phyloP scores from a whole-genome alignment of 768 basidiomycete species.

The Mycena capillaripes region DNA sequence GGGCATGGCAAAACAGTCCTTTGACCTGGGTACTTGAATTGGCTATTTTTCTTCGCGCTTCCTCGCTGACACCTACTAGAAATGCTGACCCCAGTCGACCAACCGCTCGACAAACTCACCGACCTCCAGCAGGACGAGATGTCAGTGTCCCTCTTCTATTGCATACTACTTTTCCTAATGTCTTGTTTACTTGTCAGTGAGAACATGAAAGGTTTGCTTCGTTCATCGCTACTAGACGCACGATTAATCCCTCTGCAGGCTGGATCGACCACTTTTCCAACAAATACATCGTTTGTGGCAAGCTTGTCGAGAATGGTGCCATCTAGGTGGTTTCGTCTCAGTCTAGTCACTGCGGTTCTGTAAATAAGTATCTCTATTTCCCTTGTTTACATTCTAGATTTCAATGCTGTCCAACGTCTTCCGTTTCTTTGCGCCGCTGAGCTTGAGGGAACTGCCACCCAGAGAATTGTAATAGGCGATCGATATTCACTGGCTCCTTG shows the following conservation, averaged over 20 bases:
- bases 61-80: conserved; percentile 62
- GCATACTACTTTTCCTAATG: conserved; percentile 25
- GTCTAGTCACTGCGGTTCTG: neutral
- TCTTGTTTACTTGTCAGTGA: conserved; percentile 64
- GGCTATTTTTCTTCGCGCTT: too few relatives aligned
- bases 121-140: conserved; percentile 87
- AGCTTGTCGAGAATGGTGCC: conserved; percentile 85
- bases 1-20: conserved; percentile 98
- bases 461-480: too few relatives aligned
- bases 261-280: conserved; percentile 96
- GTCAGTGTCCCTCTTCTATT: conserved; percentile 61
- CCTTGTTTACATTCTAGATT: too few relatives aligned
- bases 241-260: conserved; percentile 56
- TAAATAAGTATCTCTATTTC: neutral
- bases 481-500: too few relatives aligned
- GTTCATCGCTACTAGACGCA: neutral
- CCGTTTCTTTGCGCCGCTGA: too few relatives aligned
- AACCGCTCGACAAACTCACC: conserved; percentile 86
- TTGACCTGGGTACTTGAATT: conserved; percentile 77
- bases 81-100: conserved; percentile 91
- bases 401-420: too few relatives aligned
- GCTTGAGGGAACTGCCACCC: too few relatives aligned
- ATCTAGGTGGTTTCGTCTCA: conserved; percentile 43
- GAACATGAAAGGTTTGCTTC: conserved; percentile 86
- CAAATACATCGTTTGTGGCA: conserved; percentile 94